A percentile compares a stretch with the other conserved stretches of the same genome.
Evolutionary conservation across 1,139 yeast genomes (phyloP).

Genomic region (Geotrichum candidum): DNA sequence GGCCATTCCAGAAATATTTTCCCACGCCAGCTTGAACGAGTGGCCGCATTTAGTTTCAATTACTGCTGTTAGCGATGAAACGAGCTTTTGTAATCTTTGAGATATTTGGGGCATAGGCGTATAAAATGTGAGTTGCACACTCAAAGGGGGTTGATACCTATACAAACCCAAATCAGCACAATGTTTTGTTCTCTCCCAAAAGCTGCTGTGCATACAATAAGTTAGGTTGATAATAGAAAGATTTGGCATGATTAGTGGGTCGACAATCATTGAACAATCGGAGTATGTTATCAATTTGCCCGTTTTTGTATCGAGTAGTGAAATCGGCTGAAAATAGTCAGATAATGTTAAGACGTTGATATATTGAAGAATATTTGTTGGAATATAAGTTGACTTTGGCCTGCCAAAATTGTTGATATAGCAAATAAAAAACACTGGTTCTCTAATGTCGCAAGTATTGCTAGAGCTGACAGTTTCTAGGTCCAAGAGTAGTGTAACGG

Average conservation of each 20-base stretch:
- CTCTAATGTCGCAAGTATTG: not conserved
- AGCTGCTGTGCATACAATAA: not conserved
- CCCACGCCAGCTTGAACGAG: not conserved
- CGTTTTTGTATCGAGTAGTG: not conserved
- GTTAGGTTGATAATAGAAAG: not conserved
- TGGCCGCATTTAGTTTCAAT: not conserved
- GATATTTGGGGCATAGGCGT: not conserved
- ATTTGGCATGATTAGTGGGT: not conserved
- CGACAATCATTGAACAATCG: not conserved
- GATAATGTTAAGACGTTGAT: not conserved
- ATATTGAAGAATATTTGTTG: not conserved
- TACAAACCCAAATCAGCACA: not conserved
- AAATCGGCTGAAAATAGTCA: not conserved
- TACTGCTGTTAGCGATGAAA: not conserved
- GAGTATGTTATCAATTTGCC: not conserved
- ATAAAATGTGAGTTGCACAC: not conserved
- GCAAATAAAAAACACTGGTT: not conserved
- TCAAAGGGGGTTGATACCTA: not conserved
- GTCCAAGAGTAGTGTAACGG: not conserved
- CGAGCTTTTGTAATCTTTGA: not conserved
- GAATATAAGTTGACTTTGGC: not conserved
- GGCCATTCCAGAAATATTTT: not conserved
- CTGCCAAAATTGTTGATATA: not conserved
- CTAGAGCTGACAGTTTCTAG: not conserved
- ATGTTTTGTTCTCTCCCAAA: not conserved